A percentile compares a stretch with the other conserved stretches of the same genome.
These are phyloP conservation scores for Acaromyces ingoldii DNA, from an alignment of 1,284 basidiomycete genomes.

Conservation along the genomic window DNA sequence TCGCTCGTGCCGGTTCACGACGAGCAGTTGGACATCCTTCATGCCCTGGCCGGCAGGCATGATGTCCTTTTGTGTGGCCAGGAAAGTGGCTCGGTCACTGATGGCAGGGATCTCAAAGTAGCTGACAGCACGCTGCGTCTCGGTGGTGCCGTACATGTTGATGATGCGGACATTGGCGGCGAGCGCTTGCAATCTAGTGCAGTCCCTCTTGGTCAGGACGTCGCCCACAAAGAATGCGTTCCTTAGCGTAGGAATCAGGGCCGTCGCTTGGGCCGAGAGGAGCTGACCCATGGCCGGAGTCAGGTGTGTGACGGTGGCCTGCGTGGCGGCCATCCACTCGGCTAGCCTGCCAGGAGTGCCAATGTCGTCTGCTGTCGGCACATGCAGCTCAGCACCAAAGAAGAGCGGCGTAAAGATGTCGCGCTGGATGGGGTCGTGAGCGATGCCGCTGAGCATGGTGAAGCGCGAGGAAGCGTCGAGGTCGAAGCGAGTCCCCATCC, in stretches of 20 bases:
- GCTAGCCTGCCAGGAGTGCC: constrained; percentile 93
- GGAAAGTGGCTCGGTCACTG: constrained; percentile 77
- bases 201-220: constrained; percentile 96
- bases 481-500: constrained; percentile 90
- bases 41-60: constrained; percentile 98
- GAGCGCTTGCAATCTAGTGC: constrained; percentile 85
- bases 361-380: constrained; percentile 95
- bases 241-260: constrained; percentile 75
- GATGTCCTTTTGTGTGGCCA: constrained; percentile 91
- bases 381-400: constrained; percentile 90
- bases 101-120: constrained; percentile 92
- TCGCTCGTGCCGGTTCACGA: constrained; percentile 88
- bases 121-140: constrained; percentile 96
- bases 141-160: constrained; percentile 99
- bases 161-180: constrained; percentile 82
- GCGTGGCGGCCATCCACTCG: constrained; percentile 93
- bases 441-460: constrained; percentile 98
- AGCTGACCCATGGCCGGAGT: constrained; percentile 96
- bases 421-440: constrained; percentile 97
- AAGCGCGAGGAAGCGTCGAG: constrained; percentile 75
- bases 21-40: constrained; percentile 94
- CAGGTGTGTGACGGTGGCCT: constrained; percentile 78
- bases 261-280: constrained; percentile 87
- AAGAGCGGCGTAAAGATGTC: constrained; percentile 99
- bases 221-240: constrained; percentile 99